Evolutionary conservation across 1,139 yeast species (phyloP).

Genomic region (Candida dubliniensis): DNA sequence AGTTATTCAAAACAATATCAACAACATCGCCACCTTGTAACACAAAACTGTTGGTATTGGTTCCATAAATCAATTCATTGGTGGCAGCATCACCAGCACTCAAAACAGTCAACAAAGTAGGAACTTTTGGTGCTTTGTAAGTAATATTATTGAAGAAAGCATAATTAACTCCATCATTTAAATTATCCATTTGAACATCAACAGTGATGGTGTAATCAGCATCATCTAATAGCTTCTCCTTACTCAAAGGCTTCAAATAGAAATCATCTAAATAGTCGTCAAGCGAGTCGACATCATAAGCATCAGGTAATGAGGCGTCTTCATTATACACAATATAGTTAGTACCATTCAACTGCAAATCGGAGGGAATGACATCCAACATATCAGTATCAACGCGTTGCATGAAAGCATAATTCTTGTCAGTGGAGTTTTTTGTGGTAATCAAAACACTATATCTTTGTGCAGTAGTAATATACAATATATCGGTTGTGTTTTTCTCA

Average conservation of each 20-base stretch:
- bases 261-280: conserved; percentile 54
- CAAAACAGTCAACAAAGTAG: conserved; percentile 60
- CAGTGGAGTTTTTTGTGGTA: conserved; percentile 48
- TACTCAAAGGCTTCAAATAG: conserved; percentile 46
- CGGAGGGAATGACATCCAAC: conserved; percentile 63
- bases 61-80: conserved; percentile 58
- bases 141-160: conserved; percentile 74
- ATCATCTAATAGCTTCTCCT: conserved; percentile 46
- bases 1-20: conserved; percentile 70
- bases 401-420: conserved; percentile 59
- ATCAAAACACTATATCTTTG: conserved; percentile 68
- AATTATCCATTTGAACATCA: conserved; percentile 63
- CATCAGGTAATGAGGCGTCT: conserved; percentile 23
- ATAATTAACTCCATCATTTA: conserved; percentile 71
- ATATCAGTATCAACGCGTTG: conserved; percentile 61
- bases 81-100: conserved; percentile 49
- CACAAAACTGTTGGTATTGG: conserved; percentile 63
- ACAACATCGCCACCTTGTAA: conserved; percentile 62
- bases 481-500: conserved; percentile 55
- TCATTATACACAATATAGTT: conserved; percentile 54
- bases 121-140: conserved; percentile 63
- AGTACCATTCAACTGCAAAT: conserved; percentile 53
- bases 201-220: conserved; percentile 61
- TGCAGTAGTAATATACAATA: conserved; percentile 66
- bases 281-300: conserved; percentile 24